Conservation (phyloP, 2,329 filamentous ascomycete genomes). For the Fusarium bulbicola region DNA sequence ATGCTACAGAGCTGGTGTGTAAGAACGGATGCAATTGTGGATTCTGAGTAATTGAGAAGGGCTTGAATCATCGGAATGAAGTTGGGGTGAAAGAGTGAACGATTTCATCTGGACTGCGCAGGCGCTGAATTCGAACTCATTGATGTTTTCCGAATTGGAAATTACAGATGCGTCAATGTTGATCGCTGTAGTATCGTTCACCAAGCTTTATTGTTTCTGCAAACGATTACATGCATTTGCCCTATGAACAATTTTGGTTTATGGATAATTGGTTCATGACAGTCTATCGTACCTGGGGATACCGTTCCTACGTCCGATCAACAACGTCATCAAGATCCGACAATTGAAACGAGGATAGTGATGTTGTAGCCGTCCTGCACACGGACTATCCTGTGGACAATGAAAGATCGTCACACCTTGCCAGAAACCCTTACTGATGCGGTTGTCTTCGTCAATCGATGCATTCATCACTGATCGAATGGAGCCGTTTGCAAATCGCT, state of each 20-base stretch:
- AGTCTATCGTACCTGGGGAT: conserved; percentile 34
- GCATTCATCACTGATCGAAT: conserved; percentile 30
- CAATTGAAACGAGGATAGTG: conserved; percentile 42
- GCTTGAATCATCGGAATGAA: conserved; percentile 6
- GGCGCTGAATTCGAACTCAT: neutral
- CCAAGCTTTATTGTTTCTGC: conserved; percentile 10
- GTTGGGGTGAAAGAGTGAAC: neutral
- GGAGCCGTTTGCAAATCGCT: conserved; percentile 31
- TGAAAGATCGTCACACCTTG: conserved; percentile 30
- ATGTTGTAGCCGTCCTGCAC: conserved; percentile 40
- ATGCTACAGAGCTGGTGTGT: conserved; percentile 4
- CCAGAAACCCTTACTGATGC: conserved; percentile 22
- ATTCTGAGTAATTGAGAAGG: neutral
- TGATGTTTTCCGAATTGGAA: neutral
- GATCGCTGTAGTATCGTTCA: neutral
- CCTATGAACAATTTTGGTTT: conserved; percentile 25
- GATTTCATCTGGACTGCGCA: neutral
- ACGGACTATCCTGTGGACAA: conserved; percentile 41
- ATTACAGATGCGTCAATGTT: neutral
- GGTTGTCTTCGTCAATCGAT: conserved; percentile 31
- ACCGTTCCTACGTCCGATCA: conserved; percentile 22
- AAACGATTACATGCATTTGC: conserved; percentile 34
- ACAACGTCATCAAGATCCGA: conserved; percentile 34
- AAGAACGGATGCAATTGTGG: conserved; percentile 10
- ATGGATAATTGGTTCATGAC: conserved; percentile 34